A percentile compares a stretch with the other conserved stretches of the same genome.
These are phyloP conservation scores for Volvox reticuliferus DNA, from an alignment of 139 green algal genomes.

Conservation along the genomic window DNA sequence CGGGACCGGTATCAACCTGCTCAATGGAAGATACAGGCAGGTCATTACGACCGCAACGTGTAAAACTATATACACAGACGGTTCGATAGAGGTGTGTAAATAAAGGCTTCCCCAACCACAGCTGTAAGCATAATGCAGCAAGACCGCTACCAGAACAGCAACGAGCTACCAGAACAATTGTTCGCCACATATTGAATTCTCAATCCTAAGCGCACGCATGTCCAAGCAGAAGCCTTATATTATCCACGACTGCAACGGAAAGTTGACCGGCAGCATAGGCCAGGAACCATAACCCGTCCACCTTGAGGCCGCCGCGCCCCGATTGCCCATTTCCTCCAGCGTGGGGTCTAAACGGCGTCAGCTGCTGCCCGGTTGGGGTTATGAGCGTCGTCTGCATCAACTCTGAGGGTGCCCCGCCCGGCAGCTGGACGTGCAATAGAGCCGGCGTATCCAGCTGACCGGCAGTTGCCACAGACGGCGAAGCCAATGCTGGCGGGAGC, in stretches of 20 bases:
- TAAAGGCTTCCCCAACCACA: no score
- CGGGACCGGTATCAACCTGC: not conserved
- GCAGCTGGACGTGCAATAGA: conserved; percentile 40
- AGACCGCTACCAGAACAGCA: no score
- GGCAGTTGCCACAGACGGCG: not conserved
- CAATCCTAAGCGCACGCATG: no score
- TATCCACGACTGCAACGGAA: no score
- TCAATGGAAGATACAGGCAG: not conserved
- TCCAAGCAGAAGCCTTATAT: no score
- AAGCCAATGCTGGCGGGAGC: conserved; percentile 31
- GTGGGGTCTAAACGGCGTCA: not conserved
- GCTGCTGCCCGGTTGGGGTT: not conserved
- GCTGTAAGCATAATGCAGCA: no score
- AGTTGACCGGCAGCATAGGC: no score
- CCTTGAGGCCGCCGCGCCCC: not conserved
- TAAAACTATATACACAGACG: no score
- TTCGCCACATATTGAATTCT: no score
- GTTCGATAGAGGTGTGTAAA: no score
- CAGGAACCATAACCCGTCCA: not conserved
- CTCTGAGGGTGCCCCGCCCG: not conserved
- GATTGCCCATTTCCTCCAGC: not conserved
- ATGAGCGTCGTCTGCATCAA: conserved; percentile 29
- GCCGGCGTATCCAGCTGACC: conserved; percentile 15
- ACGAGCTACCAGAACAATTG: no score
- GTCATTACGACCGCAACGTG: no score